phyloP scores from a whole-genome alignment of 139 green algal genomes.

The Tetradesmus lagerheimii region DNA sequence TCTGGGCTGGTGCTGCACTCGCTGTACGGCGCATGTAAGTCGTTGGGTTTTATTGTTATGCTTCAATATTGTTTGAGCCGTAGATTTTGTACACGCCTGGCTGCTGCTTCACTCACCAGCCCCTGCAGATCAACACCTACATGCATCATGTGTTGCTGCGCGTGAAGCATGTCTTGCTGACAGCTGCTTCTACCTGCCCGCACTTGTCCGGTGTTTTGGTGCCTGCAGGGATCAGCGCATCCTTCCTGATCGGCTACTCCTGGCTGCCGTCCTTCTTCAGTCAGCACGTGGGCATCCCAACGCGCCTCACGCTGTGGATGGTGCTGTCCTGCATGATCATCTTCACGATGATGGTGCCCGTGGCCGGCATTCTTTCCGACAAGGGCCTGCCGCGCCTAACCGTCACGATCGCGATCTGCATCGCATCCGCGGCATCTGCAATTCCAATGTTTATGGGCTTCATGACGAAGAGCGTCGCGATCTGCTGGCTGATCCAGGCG shows the following conservation, averaged over 20 bases:
- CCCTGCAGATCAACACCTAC: too few relatives aligned
- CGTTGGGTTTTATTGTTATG: too few relatives aligned
- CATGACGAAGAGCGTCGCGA: not conserved
- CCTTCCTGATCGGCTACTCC: slow-evolving; percentile 47
- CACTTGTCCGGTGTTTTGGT: not conserved
- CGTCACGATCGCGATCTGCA: not conserved
- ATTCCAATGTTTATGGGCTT: slow-evolving; percentile 39
- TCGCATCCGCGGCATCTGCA: not conserved
- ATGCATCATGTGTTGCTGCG: too few relatives aligned
- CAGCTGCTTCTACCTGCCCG: not conserved
- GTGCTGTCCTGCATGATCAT: slow-evolving; percentile 43
- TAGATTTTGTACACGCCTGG: too few relatives aligned
- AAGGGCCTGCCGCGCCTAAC: slow-evolving; percentile 37
- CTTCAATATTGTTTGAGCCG: too few relatives aligned
- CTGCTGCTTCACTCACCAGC: too few relatives aligned
- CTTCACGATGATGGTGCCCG: slow-evolving; percentile 36
- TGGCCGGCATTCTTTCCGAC: slow-evolving; percentile 27
- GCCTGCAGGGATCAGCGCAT: slow-evolving; percentile 39
- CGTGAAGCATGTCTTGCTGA: too few relatives aligned
- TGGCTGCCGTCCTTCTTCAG: slow-evolving; percentile 38
- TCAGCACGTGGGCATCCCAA: not conserved
- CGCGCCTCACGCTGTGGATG: slow-evolving; percentile 37
- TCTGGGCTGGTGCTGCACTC: slow-evolving; percentile 26
- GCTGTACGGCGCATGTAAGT: slow-evolving; percentile 33
- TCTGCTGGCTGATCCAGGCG: slow-evolving; percentile 22